Conservation (phyloP, 768 basidiomycete species). For the Boletus pseudopeckii region DNA sequence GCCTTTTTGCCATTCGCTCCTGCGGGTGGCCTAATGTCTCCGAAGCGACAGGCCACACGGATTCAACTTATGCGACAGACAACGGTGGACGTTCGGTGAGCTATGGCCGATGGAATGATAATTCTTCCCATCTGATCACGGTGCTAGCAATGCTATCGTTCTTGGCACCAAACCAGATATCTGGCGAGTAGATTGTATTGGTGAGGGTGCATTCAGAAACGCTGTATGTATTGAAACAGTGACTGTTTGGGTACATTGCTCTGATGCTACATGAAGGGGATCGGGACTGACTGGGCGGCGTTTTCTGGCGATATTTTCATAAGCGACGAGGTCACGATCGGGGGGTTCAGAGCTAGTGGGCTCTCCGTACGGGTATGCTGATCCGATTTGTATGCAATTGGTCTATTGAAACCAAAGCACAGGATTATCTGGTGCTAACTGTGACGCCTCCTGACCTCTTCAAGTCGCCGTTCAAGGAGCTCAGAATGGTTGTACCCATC, state of each 20-base stretch:
- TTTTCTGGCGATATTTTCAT: conserved; percentile 64
- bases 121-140: background rate
- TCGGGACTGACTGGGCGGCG: conserved; percentile 57
- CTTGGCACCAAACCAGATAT: conserved; percentile 64
- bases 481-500: conserved; percentile 61
- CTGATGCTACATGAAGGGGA: conserved; percentile 42
- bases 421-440: conserved; percentile 68
- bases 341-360: conserved; percentile 66
- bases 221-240: conserved; percentile 38
- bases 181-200: conserved; percentile 63
- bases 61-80: conserved; percentile 66
- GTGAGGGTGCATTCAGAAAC: conserved; percentile 58
- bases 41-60: conserved; percentile 41
- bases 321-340: conserved; percentile 43
- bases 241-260: background rate
- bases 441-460: conserved; percentile 54
- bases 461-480: conserved; percentile 54
- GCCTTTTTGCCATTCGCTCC: conserved; percentile 61
- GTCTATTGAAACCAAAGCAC: background rate
- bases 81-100: conserved; percentile 58
- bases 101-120: background rate
- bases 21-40: conserved; percentile 28
- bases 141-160: conserved; percentile 42
- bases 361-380: conserved; percentile 55
- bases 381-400: background rate